Conservation (phyloP, 305 asterid genomes). For the Nicotiana rustica region DNA sequence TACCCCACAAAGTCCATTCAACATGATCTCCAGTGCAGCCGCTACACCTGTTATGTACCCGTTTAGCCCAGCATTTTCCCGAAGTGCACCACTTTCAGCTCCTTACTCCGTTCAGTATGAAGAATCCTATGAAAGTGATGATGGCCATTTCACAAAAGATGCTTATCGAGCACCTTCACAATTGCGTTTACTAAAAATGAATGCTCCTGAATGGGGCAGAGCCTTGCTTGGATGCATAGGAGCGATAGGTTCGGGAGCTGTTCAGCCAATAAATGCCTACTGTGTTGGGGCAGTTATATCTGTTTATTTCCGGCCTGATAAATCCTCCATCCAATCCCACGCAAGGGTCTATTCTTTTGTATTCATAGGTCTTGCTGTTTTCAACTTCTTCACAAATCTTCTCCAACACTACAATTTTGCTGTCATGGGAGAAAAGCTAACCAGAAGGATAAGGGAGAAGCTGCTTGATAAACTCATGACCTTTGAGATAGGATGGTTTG, state of each 20-base stretch:
- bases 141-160: slow-evolving; percentile 41
- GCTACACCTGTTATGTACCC: slow-evolving; percentile 58
- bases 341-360: slow-evolving; percentile 63
- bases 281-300: slow-evolving; percentile 76
- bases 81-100: slow-evolving; percentile 55
- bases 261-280: slow-evolving; percentile 86
- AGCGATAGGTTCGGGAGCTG: slow-evolving; percentile 84
- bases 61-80: slow-evolving; percentile 68
- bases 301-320: slow-evolving; percentile 70
- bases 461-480: slow-evolving; percentile 66
- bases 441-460: slow-evolving; percentile 69
- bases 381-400: slow-evolving; percentile 73
- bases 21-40: slow-evolving; percentile 64
- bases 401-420: slow-evolving; percentile 80
- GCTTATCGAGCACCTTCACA: slow-evolving; percentile 61
- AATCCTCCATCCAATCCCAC: slow-evolving; percentile 64
- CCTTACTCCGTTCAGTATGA: slow-evolving; percentile 76
- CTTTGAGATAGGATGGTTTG: slow-evolving; percentile 84
- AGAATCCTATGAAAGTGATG: slow-evolving; percentile 57
- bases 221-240: slow-evolving; percentile 74
- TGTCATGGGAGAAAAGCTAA: slow-evolving; percentile 72
- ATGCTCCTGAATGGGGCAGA: slow-evolving; percentile 64
- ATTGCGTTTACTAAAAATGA: slow-evolving; percentile 65
- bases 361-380: slow-evolving; percentile 70
- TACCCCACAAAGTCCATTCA: slow-evolving; percentile 63